Percentiles rank a stretch among this genome's conserved stretches.
These are phyloP conservation scores for Alectoria sarmentosa DNA, from an alignment of 495 filamentous ascomycete species.

Conservation along the genomic window DNA sequence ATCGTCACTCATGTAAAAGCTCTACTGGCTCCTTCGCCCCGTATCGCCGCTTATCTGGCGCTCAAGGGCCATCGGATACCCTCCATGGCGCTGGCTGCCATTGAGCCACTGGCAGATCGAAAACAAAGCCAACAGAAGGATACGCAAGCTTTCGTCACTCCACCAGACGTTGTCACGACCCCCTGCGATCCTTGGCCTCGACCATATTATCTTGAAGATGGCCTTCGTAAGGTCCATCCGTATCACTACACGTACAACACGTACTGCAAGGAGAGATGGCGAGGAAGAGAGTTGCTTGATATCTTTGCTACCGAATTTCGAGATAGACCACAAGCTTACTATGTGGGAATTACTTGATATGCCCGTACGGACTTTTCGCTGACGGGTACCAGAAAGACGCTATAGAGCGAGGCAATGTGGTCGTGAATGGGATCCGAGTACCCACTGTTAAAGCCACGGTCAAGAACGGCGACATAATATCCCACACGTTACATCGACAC, in stretches of 20 bases:
- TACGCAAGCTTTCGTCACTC: constrained; percentile 22
- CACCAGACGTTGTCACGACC: constrained; percentile 51
- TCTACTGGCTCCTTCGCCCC: constrained; percentile 53
- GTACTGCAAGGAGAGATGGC: constrained; percentile 84
- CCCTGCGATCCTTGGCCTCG: constrained; percentile 54
- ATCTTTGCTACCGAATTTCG: constrained; percentile 81
- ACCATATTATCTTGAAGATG: constrained; percentile 72
- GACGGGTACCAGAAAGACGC: constrained; percentile 55
- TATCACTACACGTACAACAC: constrained; percentile 96
- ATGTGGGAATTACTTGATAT: constrained; percentile 43
- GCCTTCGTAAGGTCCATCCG: constrained; percentile 72
- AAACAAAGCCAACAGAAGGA: constrained; percentile 22
- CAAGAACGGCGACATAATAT: constrained; percentile 78
- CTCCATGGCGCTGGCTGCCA: constrained; percentile 50
- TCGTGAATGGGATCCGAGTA: constrained; percentile 61
- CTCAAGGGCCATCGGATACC: constrained; percentile 44
- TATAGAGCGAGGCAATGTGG: constrained; percentile 67
- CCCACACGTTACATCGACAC: constrained; percentile 90
- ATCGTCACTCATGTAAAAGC: background rate
- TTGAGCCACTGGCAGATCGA: constrained; percentile 33
- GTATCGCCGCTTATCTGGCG: constrained; percentile 51
- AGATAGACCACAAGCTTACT: constrained; percentile 81
- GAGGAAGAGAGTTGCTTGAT: constrained; percentile 64
- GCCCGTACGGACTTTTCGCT: background rate
- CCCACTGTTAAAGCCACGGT: constrained; percentile 49